phyloP scores from a whole-genome alignment of 2,329 filamentous ascomycete genomes.

The Cordyceps pruinosa region DNA sequence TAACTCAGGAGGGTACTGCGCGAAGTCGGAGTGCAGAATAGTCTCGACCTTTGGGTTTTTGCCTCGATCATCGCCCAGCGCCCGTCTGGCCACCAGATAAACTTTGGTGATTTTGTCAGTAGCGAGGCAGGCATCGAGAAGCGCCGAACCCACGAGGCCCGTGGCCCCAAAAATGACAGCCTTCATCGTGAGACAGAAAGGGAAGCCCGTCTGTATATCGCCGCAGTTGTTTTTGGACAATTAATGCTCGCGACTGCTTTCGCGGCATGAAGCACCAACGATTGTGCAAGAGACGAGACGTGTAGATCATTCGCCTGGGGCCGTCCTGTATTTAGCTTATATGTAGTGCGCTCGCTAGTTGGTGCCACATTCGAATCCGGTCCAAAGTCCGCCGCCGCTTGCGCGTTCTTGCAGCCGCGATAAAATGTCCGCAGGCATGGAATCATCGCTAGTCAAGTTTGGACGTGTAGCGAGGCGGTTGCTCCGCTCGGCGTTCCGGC shows the following conservation, averaged over 20 bases:
- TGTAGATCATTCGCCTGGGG: neutral
- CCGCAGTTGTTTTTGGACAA: neutral
- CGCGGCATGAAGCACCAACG: neutral
- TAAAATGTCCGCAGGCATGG: neutral
- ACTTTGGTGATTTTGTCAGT: conserved; percentile 44
- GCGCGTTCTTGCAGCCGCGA: neutral
- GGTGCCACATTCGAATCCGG: neutral
- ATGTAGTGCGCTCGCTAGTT: neutral
- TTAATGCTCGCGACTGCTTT: neutral
- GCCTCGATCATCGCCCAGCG: conserved; percentile 35
- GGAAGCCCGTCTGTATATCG: neutral
- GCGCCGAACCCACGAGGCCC: conserved; percentile 49
- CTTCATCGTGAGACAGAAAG: conserved; percentile 39
- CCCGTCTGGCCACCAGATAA: conserved; percentile 42
- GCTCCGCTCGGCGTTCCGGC: too few relatives aligned
- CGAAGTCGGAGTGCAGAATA: conserved; percentile 47
- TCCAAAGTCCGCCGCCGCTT: neutral
- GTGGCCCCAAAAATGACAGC: conserved; percentile 52
- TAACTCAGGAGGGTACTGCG: conserved; percentile 36
- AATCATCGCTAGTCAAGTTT: too few relatives aligned
- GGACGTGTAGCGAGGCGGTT: too few relatives aligned
- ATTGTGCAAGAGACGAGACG: neutral
- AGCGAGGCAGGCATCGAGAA: conserved; percentile 44
- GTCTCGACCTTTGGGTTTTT: conserved; percentile 43
- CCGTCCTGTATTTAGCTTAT: neutral